Evolutionary conservation across 2,329 filamentous ascomycete species (phyloP), one percentile per base, ranked within the genome.

Genomic region (Penicillium glabrum): DNA sequence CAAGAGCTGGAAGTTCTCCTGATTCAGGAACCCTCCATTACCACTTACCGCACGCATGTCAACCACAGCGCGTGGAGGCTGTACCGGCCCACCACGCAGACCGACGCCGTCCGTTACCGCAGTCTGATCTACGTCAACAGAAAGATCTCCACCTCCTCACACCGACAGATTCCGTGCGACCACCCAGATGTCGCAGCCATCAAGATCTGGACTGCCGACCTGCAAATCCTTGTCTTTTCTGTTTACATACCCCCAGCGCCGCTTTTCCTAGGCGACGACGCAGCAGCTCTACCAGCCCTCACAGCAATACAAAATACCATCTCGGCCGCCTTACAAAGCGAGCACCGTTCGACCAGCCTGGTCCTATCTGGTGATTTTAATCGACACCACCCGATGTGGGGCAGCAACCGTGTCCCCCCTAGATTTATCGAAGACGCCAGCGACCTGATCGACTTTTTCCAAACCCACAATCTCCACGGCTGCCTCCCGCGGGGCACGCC

Each of bases 61-160:
- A 19, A 19, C 19, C 19, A 19, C 19, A 19, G 19, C 19, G 1
- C 19, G 19, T 19, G 19, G 19, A 19, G 19, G 19, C 1, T 19
- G 19, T 19, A 19, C 19, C 19, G 19, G 1, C 19, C 19, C 19
- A 19, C 19, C 19, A 19, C 19, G 19, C 1, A 19, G 1, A 19
- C 19, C 19, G 19, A 19, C 19, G 1, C 19, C 19, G 24, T 24
- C n/a, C 57, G 61, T 13, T 58, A 53, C 14, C 54, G 59, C 24
- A 70, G 67, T 48, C 61, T 71, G 0, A 41, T 70, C 26, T 69
- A 71, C 19, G 39, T 70, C 0, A 69, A 67, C 37, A 51, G 53
- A 26, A 54, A 52, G 37, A 45, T 70, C 26, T 69, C 56, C 11
- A 70, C 55, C 3, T 58, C 61, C 14, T 67, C 63, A n/a, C 61